phyloP scores from a whole-genome alignment of 1,284 basidiomycete species.

The Ganoderma multipileum region DNA sequence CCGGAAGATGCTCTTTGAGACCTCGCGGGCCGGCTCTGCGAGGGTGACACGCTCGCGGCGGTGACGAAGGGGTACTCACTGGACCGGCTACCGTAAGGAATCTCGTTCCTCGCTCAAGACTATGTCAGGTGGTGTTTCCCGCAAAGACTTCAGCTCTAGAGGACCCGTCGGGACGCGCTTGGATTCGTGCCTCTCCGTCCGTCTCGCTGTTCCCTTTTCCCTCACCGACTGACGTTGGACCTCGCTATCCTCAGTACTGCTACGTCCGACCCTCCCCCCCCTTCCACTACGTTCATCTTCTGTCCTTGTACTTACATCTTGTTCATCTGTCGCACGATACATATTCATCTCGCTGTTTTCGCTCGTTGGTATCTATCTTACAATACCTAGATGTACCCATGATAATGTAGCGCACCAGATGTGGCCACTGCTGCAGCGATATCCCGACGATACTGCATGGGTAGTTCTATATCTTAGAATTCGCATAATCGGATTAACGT shows the following conservation, averaged over 20 bases:
- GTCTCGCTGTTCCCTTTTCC: not conserved
- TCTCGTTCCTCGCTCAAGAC: not conserved
- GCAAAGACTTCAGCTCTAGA: not conserved
- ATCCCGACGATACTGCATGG: not conserved
- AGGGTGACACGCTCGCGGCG: constrained; percentile 35
- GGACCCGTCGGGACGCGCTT: not conserved
- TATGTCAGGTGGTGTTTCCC: no score
- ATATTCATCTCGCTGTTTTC: not conserved
- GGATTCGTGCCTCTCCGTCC: no score
- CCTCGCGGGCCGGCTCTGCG: constrained; percentile 29
- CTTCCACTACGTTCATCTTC: not conserved
- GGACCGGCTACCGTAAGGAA: not conserved
- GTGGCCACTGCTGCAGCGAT: not conserved
- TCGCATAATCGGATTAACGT: not conserved
- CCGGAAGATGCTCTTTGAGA: constrained; percentile 42
- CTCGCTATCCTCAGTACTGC: not conserved
- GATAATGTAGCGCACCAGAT: not conserved
- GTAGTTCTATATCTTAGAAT: not conserved
- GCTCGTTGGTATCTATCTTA: not conserved
- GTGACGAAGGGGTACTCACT: constrained; percentile 16
- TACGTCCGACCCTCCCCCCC: not conserved
- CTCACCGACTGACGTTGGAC: not conserved
- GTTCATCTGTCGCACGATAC: not conserved
- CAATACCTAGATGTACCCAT: not conserved
- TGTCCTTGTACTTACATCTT: not conserved